A percentile compares a stretch with the other conserved stretches of the same genome.
Conservation (phyloP, 331 rosid species). For the Saraca asoca region DNA sequence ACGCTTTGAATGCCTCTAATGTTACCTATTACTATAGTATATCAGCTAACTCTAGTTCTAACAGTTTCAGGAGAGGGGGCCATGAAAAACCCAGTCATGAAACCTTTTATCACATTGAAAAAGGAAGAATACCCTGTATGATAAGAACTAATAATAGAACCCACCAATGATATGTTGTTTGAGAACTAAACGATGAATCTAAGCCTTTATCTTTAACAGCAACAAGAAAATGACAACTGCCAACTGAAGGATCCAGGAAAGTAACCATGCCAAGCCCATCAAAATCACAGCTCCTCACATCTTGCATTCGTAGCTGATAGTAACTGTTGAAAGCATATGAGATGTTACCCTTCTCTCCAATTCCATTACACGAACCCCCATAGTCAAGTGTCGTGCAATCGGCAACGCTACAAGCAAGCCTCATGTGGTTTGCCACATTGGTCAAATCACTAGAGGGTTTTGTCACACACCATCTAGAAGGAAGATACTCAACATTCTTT, state of each 20-base stretch:
- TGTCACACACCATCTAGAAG: slow-evolving; percentile 94
- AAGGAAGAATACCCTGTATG: slow-evolving; percentile 42
- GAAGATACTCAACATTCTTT: slow-evolving; percentile 75
- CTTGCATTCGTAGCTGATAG: slow-evolving; percentile 90
- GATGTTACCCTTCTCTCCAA: slow-evolving; percentile 83
- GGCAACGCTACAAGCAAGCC: slow-evolving; percentile 80
- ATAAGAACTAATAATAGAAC: slow-evolving; percentile 40
- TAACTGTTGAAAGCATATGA: slow-evolving; percentile 96
- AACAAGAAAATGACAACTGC: slow-evolving; percentile 78
- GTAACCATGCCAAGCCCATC: slow-evolving; percentile 91
- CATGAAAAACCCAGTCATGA: slow-evolving; percentile 54
- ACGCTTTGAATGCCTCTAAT: slow-evolving; percentile 42
- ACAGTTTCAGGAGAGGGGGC: slow-evolving; percentile 51
- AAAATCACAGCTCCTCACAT: slow-evolving; percentile 74
- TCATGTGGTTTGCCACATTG: slow-evolving; percentile 64
- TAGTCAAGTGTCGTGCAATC: slow-evolving; percentile 89
- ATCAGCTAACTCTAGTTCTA: slow-evolving; percentile 46
- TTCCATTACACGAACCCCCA: slow-evolving; percentile 89
- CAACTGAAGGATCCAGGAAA: slow-evolving; percentile 81
- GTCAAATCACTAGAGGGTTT: slow-evolving; percentile 63
- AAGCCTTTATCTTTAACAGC: slow-evolving; percentile 65
- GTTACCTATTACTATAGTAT: slow-evolving; percentile 29
- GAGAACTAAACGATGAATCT: slow-evolving; percentile 44
- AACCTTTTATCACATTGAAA: slow-evolving; percentile 42
- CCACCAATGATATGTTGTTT: slow-evolving; percentile 29